Evolutionary conservation across 2,329 filamentous ascomycete genomes (phyloP).

Genomic region (Botrytis hyacinthi): DNA sequence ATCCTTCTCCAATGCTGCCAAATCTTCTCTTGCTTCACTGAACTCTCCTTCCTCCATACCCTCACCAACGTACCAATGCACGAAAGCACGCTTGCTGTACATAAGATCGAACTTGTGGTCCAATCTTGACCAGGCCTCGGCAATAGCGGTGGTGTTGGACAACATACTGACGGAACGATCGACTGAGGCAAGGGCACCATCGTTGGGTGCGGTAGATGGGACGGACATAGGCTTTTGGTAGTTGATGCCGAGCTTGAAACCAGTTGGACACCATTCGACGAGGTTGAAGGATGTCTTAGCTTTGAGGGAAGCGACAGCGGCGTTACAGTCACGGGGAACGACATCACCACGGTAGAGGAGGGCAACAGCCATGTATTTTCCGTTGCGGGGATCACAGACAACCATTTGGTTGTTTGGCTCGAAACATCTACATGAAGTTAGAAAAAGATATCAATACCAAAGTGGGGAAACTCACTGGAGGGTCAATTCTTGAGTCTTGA

Average conservation of each 20-base stretch:
- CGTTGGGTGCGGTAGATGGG: conserved; percentile 41
- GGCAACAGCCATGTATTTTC: conserved; percentile 68
- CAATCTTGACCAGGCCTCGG: conserved; percentile 62
- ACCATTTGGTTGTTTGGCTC: conserved; percentile 69
- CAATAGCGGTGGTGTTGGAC: conserved; percentile 65
- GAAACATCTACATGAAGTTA: conserved; percentile 47
- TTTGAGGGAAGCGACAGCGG: conserved; percentile 59
- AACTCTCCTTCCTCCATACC: conserved; percentile 71
- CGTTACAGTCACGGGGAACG: conserved; percentile 59
- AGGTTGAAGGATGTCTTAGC: conserved; percentile 63
- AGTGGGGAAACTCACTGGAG: conserved; percentile 52
- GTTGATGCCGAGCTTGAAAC: conserved; percentile 68
- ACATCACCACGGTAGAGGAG: conserved; percentile 66
- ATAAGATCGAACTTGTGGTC: conserved; percentile 69
- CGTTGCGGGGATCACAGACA: conserved; percentile 63
- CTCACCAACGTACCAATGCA: conserved; percentile 70
- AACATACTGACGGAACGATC: conserved; percentile 60
- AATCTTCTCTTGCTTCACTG: conserved; percentile 62
- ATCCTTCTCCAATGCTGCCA: conserved; percentile 63
- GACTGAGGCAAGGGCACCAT: conserved; percentile 52
- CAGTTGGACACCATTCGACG: conserved; percentile 68
- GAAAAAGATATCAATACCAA: conserved; percentile 11
- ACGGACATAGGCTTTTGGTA: conserved; percentile 57
- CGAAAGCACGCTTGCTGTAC: conserved; percentile 67
- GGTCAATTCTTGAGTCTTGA: conserved; percentile 63